Conservation (phyloP, 1,284 basidiomycete species). For the Veloporphyrellus conicus region DNA sequence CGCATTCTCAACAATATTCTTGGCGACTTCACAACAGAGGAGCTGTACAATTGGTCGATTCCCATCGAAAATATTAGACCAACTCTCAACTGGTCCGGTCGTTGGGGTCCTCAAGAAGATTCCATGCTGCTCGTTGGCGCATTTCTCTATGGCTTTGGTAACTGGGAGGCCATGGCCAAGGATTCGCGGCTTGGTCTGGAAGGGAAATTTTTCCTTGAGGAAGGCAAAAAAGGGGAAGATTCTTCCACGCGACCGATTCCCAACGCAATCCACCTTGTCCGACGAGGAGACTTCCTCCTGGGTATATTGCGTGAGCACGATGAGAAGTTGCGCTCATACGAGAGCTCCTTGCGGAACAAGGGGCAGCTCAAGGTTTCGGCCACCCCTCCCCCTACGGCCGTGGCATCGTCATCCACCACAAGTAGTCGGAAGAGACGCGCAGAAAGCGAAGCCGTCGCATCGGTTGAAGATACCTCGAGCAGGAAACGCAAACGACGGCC, state of each 20-base stretch:
- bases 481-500: conserved; percentile 81
- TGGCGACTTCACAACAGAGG: conserved; percentile 53
- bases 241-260: conserved; percentile 80
- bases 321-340: conserved; percentile 84
- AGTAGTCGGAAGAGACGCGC: conserved; percentile 63
- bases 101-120: conserved; percentile 93
- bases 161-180: conserved; percentile 94
- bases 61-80: conserved; percentile 92
- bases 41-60: conserved; percentile 79
- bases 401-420: conserved; percentile 63
- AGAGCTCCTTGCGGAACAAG: conserved; percentile 65
- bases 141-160: conserved; percentile 91
- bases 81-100: conserved; percentile 93
- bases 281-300: conserved; percentile 92
- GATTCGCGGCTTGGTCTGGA: conserved; percentile 80
- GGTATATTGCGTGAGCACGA: conserved; percentile 88
- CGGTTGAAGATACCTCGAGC: conserved; percentile 62
- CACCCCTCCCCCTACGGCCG: conserved; percentile 63
- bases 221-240: conserved; percentile 87
- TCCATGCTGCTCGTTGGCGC: conserved; percentile 93
- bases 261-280: conserved; percentile 94
- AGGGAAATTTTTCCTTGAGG: conserved; percentile 97
- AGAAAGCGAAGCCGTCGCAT: conserved; percentile 77
- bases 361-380: conserved; percentile 61
- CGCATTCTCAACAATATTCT: conserved; percentile 85